phyloP scores from a whole-genome alignment of 352 stramenopile genomes.

The Pythium phragmiticola region DNA sequence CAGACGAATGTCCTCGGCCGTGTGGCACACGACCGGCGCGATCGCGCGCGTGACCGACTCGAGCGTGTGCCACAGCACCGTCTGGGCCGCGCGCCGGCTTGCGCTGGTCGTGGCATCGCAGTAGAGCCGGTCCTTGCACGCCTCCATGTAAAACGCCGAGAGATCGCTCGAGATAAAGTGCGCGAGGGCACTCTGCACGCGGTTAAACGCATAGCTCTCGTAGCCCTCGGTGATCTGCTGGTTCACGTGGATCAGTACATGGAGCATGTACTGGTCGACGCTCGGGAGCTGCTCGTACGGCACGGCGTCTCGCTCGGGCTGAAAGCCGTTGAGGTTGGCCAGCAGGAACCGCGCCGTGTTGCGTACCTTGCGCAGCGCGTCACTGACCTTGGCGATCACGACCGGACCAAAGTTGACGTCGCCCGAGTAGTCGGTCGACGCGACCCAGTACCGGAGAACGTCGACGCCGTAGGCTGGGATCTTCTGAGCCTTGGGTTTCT shows the following conservation, averaged over 20 bases:
- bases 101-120: conserved; percentile 87
- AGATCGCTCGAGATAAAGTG: conserved; percentile 94
- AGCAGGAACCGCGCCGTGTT: conserved; percentile 98
- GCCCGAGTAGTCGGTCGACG: conserved; percentile 95
- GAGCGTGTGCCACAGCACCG: conserved; percentile 74
- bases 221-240: conserved; percentile 86
- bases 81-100: conserved; percentile 87
- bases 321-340: conserved; percentile 95
- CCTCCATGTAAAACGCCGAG: conserved; percentile 98
- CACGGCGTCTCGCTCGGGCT: conserved; percentile 77
- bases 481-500: conserved; percentile 56
- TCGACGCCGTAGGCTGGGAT: conserved; percentile 94
- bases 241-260: conserved; percentile 82
- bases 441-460: conserved; percentile 97
- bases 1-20: conserved; percentile 96
- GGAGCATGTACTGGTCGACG: conserved; percentile 97
- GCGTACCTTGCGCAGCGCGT: conserved; percentile 85
- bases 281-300: conserved; percentile 87
- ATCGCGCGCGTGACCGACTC: conserved; percentile 60
- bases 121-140: conserved; percentile 97
- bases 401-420: conserved; percentile 94
- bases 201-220: conserved; percentile 89
- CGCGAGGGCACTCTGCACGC: conserved; percentile 90
- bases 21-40: conserved; percentile 94
- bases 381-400: conserved; percentile 89